Percentiles rank a stretch among this genome's conserved stretches.
These are phyloP conservation scores for Chlorella variabilis DNA, from an alignment of 163 green algal species.

Conservation along the genomic window DNA sequence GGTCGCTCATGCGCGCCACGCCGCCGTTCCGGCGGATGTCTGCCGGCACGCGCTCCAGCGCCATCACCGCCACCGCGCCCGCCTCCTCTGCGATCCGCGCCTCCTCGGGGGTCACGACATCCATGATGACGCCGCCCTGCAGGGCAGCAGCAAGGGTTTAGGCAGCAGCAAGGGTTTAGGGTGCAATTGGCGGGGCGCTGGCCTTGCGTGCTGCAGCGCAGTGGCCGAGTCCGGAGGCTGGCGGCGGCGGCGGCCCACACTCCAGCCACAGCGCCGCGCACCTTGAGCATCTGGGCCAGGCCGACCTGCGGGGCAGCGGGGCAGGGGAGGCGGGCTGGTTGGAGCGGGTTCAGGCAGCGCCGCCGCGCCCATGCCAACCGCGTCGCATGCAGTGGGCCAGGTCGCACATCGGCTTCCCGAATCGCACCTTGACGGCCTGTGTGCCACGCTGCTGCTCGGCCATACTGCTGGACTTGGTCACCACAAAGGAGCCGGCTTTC, in stretches of 20 bases:
- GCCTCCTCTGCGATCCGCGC: slow-evolving; percentile 99
- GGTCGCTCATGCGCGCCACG: slow-evolving; percentile 96
- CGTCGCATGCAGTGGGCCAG: background rate
- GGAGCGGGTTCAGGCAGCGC: background rate
- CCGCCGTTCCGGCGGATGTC: slow-evolving; percentile 96
- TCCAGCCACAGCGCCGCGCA: background rate
- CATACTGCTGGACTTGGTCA: slow-evolving; percentile 46
- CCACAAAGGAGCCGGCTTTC: background rate
- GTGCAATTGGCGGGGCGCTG: too few species aligned
- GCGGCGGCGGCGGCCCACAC: background rate
- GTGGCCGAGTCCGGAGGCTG: too few species aligned
- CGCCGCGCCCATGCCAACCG: background rate
- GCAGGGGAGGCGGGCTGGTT: background rate
- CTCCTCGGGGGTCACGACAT: slow-evolving; percentile 97
- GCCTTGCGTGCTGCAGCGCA: too few species aligned
- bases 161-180: background rate
- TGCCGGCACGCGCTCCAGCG: slow-evolving; percentile 96
- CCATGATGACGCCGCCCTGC: slow-evolving; percentile 97
- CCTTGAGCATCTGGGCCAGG: slow-evolving; percentile 98
- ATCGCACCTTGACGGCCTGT: slow-evolving; percentile 69
- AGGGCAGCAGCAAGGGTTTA: background rate
- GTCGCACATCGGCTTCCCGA: background rate
- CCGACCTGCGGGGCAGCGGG: slow-evolving; percentile 77
- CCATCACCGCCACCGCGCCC: slow-evolving; percentile 99
- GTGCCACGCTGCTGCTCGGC: slow-evolving; percentile 63